A percentile compares a stretch with the other conserved stretches of the same genome.
Conservation (phyloP, 495 filamentous ascomycete genomes). For the Penicillium robsamsonii region DNA sequence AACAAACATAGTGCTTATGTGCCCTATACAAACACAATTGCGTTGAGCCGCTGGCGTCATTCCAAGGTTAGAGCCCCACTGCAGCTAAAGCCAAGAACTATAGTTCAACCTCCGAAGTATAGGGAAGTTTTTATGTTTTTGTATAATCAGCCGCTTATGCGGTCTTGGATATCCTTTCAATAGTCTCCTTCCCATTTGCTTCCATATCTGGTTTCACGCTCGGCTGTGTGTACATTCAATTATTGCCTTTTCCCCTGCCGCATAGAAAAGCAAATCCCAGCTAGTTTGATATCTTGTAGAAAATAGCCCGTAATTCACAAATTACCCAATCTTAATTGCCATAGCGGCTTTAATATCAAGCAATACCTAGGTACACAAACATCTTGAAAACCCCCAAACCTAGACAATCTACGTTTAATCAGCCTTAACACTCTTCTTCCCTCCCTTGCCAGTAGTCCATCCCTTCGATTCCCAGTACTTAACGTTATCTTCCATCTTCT, state of each 20-base stretch:
- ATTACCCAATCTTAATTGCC: neutral
- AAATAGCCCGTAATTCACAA: neutral
- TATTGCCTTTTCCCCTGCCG: neutral
- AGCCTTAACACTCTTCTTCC: conserved; percentile 45
- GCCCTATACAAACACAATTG: neutral
- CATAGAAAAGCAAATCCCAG: neutral
- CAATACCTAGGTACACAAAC: neutral
- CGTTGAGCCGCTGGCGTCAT: neutral
- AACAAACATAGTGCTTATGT: neutral
- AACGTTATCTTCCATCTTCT: conserved; percentile 44
- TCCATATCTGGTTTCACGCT: neutral
- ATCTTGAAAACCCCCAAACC: too few species aligned
- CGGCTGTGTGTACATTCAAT: neutral
- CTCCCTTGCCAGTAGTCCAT: conserved; percentile 36
- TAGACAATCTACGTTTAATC: conserved; percentile 19
- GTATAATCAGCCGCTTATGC: too few species aligned
- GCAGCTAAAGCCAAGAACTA: neutral
- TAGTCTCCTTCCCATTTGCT: neutral
- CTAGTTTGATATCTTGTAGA: neutral
- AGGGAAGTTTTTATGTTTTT: too few species aligned
- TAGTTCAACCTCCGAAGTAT: neutral
- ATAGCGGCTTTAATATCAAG: neutral
- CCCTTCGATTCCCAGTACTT: conserved; percentile 41
- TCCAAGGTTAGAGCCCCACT: neutral
- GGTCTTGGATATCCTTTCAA: too few species aligned